Conservation (phyloP, 768 basidiomycete genomes). For the Tylopilus rubrobrunneus region DNA sequence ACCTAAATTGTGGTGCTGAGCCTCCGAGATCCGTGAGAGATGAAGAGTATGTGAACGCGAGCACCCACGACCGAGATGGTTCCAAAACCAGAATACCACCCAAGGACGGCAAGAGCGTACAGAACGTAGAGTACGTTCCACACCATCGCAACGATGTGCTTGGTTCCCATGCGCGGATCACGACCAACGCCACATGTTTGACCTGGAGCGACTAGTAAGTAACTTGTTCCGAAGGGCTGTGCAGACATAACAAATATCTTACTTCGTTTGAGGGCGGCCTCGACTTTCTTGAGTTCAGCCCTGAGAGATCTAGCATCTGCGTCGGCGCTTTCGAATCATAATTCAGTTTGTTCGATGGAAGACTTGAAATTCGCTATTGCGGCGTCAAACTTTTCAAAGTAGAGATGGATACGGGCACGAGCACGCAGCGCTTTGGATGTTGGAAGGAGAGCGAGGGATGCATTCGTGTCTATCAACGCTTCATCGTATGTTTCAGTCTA, state of each 20-base stretch:
- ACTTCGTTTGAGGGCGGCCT: constrained; percentile 77
- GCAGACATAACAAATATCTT: constrained; percentile 58
- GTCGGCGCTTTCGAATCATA: constrained; percentile 50
- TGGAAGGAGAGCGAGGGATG: constrained; percentile 58
- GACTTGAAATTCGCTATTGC: constrained; percentile 73
- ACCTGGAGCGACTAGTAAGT: background rate
- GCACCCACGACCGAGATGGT: too few species aligned
- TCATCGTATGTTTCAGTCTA: constrained; percentile 59
- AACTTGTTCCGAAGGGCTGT: background rate
- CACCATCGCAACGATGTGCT: background rate
- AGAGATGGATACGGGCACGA: constrained; percentile 73
- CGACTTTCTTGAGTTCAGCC: constrained; percentile 74
- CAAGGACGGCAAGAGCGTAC: constrained; percentile 2
- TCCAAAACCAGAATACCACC: background rate
- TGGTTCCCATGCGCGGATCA: constrained; percentile 21
- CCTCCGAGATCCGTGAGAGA: background rate
- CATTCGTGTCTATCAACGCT: constrained; percentile 68
- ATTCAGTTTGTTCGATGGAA: constrained; percentile 69
- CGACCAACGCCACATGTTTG: constrained; percentile 19
- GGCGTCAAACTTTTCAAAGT: constrained; percentile 70
- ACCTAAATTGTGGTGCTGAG: constrained; percentile 1
- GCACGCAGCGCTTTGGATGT: constrained; percentile 81
- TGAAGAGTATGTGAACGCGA: background rate
- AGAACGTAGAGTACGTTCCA: constrained; percentile 7
- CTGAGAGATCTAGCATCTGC: constrained; percentile 60